A percentile compares a stretch with the other conserved stretches of the same genome.
Evolutionary conservation across 352 stramenopile species (phyloP).

Genomic region (Pythium plurisporium): DNA sequence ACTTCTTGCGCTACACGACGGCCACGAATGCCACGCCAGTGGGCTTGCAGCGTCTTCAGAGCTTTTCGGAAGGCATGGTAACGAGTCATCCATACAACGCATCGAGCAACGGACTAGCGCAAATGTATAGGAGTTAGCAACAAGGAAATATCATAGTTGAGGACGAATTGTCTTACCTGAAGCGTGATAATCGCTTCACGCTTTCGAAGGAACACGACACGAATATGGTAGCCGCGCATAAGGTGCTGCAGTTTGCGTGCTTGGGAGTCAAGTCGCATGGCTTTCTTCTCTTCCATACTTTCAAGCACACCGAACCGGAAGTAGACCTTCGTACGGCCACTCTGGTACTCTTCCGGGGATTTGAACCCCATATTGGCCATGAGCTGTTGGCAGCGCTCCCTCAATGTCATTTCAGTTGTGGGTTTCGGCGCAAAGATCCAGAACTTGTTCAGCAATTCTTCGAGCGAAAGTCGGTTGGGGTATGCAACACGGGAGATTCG

Average conservation of each 20-base stretch:
- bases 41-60: slow-evolving; percentile 60
- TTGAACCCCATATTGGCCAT: slow-evolving; percentile 63
- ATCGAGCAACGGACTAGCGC: slow-evolving; percentile 72
- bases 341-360: slow-evolving; percentile 73
- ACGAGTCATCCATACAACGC: slow-evolving; percentile 68
- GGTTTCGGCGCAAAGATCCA: slow-evolving; percentile 55
- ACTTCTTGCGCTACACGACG: slow-evolving; percentile 44
- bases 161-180: slow-evolving; percentile 29
- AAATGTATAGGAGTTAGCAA: not conserved
- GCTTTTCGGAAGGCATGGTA: slow-evolving; percentile 62
- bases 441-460: slow-evolving; percentile 77
- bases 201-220: slow-evolving; percentile 60
- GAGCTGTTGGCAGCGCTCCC: slow-evolving; percentile 43
- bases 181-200: slow-evolving; percentile 71
- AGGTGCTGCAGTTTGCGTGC: slow-evolving; percentile 64
- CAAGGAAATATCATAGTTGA: not conserved
- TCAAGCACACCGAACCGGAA: slow-evolving; percentile 79
- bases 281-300: slow-evolving; percentile 71
- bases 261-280: slow-evolving; percentile 46
- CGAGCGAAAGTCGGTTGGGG: slow-evolving; percentile 92
- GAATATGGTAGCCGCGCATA: slow-evolving; percentile 63
- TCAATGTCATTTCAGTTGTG: slow-evolving; percentile 32
- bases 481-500: slow-evolving; percentile 97
- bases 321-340: slow-evolving; percentile 72
- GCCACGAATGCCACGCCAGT: slow-evolving; percentile 69